Evolutionary conservation across 2,329 filamentous ascomycete species (phyloP), one percentile per base, ranked within the genome.

Genomic region (Xylaria sp.): DNA sequence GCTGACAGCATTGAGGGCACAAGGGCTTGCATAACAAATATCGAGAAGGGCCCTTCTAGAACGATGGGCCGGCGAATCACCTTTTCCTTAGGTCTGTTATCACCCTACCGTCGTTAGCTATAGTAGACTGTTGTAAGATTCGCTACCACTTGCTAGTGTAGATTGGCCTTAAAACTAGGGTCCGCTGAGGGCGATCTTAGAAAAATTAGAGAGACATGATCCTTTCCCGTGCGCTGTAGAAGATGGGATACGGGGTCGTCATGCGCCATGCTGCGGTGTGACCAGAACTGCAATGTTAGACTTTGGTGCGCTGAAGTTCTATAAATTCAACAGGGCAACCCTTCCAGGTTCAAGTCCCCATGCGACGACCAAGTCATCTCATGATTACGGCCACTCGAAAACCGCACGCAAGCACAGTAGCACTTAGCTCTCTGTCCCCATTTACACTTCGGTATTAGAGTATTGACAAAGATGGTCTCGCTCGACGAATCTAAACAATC

Each of bases 11-110:
- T 51, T 10, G 10, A 55, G 29, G 13, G 36, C 1, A 11, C 25
- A 25, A 51, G 33, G 44, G 38, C 15, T 47, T 15, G 25, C 42
- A 55, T 55, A 29, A 11, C 2, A 11, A 38, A 49, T 6, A 49
- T 54, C 42, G 13, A n/a, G 38, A 42, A 49, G n/a, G 61, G 36
- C 36, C 44, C n/a, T 9, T 63, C 61, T 63, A 22, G 61, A 51
- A 33, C 45, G 44, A 39, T 15, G 1, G 4, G 25, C 9, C n/a
- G 13, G 33, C 44, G 61, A 51, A 44, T 31, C 25, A 50, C 33
- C 13, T 44, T 15, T 20, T 6, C 17, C 42, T 31, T n/a, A 2
- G 49, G 11, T 13, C 57, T 27, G 38, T 50, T 50, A 57, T 25
- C 22, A 33, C 39, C 33, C 29, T 36, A 20, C 42, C 49, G 10